phyloP scores from a whole-genome alignment of 106 monocot genomes.

The Apostasia ramifera region DNA sequence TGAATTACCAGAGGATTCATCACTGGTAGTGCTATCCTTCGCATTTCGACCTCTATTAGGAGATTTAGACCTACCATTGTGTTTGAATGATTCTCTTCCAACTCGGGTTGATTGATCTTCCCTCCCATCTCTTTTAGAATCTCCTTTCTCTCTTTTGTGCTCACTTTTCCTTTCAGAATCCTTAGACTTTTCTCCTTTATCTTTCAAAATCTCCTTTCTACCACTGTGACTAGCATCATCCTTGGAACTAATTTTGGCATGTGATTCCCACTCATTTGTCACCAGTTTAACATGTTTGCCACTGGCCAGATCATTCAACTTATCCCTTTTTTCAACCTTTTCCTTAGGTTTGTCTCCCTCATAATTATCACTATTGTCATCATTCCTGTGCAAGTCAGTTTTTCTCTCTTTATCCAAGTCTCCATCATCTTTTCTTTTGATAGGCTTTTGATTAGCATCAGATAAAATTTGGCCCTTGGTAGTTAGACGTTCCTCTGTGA shows the following conservation, averaged over 20 bases:
- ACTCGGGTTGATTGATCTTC: conserved; percentile 22
- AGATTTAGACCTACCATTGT: conserved; percentile 42
- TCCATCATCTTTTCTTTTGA: conserved; percentile 8
- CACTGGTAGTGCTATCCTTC: conserved; percentile 47
- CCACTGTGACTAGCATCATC: conserved; percentile 19
- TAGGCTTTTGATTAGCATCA: conserved; percentile 3
- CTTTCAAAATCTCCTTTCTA: conserved; percentile 25
- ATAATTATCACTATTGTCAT: conserved; percentile 19
- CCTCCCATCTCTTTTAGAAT: conserved; percentile 26
- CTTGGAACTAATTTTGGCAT: conserved; percentile 36
- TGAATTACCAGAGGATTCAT: conserved; percentile 51
- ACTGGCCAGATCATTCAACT: conserved; percentile 24
- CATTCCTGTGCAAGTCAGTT: neutral
- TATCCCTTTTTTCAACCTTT: conserved; percentile 24
- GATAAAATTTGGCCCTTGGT: conserved; percentile 9
- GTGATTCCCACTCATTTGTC: conserved; percentile 17
- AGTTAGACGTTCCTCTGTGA: neutral
- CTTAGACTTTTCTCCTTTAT: conserved; percentile 32
- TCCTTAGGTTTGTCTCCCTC: conserved; percentile 19
- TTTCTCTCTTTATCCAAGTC: conserved; percentile 1
- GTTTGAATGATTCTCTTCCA: conserved; percentile 24
- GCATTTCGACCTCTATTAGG: conserved; percentile 45
- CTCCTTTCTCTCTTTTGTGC: conserved; percentile 14
- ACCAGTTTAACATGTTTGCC: conserved; percentile 16
- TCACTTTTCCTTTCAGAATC: conserved; percentile 26